These are phyloP conservation scores for Austroboletus rostrupii DNA, from an alignment of 1,284 basidiomycete genomes.

Conservation along the genomic window DNA sequence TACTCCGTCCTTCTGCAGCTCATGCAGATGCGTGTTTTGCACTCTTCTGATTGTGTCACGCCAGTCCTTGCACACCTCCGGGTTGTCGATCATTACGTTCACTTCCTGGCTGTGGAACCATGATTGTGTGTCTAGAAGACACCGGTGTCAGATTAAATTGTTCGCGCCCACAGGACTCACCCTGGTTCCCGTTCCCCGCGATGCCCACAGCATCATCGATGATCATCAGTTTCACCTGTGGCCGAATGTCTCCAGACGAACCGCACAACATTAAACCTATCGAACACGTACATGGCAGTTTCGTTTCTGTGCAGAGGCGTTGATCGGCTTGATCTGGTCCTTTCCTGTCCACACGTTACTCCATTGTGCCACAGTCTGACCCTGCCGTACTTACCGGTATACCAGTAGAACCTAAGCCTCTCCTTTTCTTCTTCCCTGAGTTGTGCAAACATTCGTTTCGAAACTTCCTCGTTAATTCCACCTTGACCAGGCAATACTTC, in stretches of 20 bases:
- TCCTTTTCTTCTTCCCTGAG: slow-evolving; percentile 50
- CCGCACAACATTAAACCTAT: slow-evolving; percentile 1
- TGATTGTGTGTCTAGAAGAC: slow-evolving; percentile 53
- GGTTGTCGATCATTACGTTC: slow-evolving; percentile 72
- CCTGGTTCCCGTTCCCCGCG: slow-evolving; percentile 64
- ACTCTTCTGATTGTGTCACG: slow-evolving; percentile 59
- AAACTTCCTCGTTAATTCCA: slow-evolving; percentile 77
- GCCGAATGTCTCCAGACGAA: slow-evolving; percentile 4
- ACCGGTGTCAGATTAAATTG: not conserved
- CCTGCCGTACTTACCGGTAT: slow-evolving; percentile 32
- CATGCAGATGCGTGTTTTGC: slow-evolving; percentile 67
- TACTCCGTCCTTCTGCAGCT: slow-evolving; percentile 61
- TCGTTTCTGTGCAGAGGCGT: slow-evolving; percentile 69
- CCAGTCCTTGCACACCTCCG: slow-evolving; percentile 60
- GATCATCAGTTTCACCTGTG: slow-evolving; percentile 65
- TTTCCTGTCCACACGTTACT: slow-evolving; percentile 45
- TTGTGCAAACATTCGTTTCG: slow-evolving; percentile 58
- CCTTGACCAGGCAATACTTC: slow-evolving; percentile 76
- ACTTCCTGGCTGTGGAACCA: slow-evolving; percentile 81
- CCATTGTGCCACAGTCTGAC: not conserved
- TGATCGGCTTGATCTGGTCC: slow-evolving; percentile 70
- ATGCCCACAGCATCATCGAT: slow-evolving; percentile 72
- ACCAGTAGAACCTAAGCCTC: slow-evolving; percentile 68
- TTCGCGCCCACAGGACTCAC: slow-evolving; percentile 12
- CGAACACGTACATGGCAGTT: slow-evolving; percentile 57